Conservation (phyloP, 208 protist species). For the Trypanosoma lewisi region DNA sequence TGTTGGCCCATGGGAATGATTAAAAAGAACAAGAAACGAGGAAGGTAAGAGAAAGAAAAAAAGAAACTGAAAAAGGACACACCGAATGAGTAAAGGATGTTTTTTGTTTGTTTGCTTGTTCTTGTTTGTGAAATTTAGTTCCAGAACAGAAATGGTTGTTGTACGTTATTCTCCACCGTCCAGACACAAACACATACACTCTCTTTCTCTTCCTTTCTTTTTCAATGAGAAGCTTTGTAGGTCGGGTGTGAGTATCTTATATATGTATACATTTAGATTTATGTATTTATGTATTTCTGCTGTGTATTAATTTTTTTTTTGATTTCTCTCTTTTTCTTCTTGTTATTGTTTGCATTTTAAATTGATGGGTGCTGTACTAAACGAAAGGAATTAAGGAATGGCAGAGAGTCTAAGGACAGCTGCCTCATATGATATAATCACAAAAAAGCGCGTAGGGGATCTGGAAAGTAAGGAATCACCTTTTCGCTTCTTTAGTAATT, state of each 20-base stretch:
- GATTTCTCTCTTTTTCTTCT: conserved; percentile 5
- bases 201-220: neutral
- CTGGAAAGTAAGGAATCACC: conserved; percentile 58
- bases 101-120: no score
- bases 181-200: no score
- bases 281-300: no score
- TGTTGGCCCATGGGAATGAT: no score
- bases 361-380: neutral
- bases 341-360: no score
- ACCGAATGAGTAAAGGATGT: no score
- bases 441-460: conserved; percentile 49
- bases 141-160: no score
- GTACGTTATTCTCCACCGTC: no score
- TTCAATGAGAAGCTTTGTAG: neutral
- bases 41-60: neutral
- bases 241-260: no score
- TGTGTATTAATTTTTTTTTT: conserved; percentile 6
- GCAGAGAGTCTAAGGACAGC: conserved; percentile 26
- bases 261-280: neutral
- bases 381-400: conserved; percentile 7
- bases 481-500: conserved; percentile 89
- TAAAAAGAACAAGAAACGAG: no score
- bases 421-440: conserved; percentile 69
- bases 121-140: no score
- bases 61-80: no score